These are phyloP conservation scores for Aquanectria penicillioides DNA, from an alignment of 2,329 filamentous ascomycete genomes.

Conservation along the genomic window DNA sequence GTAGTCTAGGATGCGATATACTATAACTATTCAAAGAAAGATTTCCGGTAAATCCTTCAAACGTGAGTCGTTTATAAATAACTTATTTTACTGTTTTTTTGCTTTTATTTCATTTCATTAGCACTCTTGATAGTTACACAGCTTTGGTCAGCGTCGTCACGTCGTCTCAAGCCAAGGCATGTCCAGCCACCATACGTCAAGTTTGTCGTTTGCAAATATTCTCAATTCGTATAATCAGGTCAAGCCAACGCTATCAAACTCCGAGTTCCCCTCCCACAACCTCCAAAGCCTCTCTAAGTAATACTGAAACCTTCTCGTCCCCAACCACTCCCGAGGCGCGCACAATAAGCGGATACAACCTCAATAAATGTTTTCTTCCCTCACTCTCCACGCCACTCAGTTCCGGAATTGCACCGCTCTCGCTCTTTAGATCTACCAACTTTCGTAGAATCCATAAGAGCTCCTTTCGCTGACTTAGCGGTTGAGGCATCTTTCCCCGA, in stretches of 20 bases:
- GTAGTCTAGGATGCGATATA: no score
- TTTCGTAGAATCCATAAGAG: constrained; percentile 75
- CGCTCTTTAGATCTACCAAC: constrained; percentile 74
- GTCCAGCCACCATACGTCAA: no score
- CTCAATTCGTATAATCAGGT: no score
- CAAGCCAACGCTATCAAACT: constrained; percentile 28
- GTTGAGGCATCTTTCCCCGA: constrained; percentile 88
- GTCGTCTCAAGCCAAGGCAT: no score
- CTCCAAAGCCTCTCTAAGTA: constrained; percentile 69
- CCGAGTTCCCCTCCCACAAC: constrained; percentile 66
- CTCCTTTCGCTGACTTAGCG: constrained; percentile 81
- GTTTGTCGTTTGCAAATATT: no score
- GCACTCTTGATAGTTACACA: no score
- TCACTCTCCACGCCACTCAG: constrained; percentile 62
- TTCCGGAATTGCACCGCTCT: constrained; percentile 74
- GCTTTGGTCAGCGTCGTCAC: no score
- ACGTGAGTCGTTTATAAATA: no score
- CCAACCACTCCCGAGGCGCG: constrained; percentile 66
- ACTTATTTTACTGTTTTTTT: no score
- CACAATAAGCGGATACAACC: constrained; percentile 82
- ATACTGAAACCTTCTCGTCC: constrained; percentile 67
- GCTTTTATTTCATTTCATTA: no score
- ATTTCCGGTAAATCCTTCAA: no score
- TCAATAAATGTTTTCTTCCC: constrained; percentile 78
- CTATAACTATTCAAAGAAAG: no score